Evolutionary conservation across 306 rosid species (phyloP), one percentile per base, ranked within the genome.

Genomic region (Trifolium dubium): DNA sequence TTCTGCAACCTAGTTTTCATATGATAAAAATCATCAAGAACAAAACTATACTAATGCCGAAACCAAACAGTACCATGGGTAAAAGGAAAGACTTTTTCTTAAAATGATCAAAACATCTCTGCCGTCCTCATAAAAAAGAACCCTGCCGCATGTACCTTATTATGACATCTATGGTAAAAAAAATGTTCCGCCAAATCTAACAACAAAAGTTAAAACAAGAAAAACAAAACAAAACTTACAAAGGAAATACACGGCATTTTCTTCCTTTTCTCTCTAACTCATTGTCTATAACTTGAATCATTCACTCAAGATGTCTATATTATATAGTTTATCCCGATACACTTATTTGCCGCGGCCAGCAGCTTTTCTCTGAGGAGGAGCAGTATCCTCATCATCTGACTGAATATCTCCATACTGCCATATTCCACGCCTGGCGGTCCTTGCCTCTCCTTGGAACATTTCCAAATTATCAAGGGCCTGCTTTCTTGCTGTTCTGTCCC

Each of bases 391-490:
- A 0, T 94, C 99, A 41, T 94, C 99, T 0, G 99, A 92, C 82
- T 90, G 86, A 68, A 87, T 79, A 58, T 94, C 95, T 58, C 99
- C 99, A 30, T 94, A 92, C 83, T 87, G 92, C 99, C 99, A 94
- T 69, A 90, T 94, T 35, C 97, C 93, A 9, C 83, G 88, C 76
- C 99, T 79, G 50, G 65, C 80, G 2, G 87, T 86, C 41, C 87
- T 80, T 0, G 99, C 97, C 80, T 88, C 96, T 37, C 83, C 88
- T 88, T 89, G 97, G 83, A 84, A 89, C 74, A 64, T 80, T 74
- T 94, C 99, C 83, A 94, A 72, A 75, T 83, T 92, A 46, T 85
- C 96, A 5, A 89, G 83, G 30, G 96, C 95, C 11, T 51, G 30
- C 71, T 89, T 87, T 43, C 92, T 81, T 37, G 92, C 96, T 81